Percentiles rank a stretch among this genome's conserved stretches.
Conservation (phyloP, 345 rosid genomes). For the Carallia brachiata region DNA sequence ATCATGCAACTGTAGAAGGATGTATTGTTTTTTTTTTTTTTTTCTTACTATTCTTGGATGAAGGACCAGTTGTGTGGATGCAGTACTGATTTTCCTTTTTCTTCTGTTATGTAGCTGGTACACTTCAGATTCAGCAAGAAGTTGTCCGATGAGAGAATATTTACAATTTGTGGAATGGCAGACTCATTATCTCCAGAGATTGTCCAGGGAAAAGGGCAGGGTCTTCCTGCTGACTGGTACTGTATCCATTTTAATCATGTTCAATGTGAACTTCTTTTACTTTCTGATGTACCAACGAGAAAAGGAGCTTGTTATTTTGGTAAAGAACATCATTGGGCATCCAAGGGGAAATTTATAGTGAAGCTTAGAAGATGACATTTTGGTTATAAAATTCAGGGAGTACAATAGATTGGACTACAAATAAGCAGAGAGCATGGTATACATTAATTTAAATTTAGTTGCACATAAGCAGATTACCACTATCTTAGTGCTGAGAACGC, state of each 20-base stretch:
- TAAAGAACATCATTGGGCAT: neutral
- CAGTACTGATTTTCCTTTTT: constrained; percentile 8
- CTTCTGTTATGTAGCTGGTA: constrained; percentile 48
- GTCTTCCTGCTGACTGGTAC: constrained; percentile 86
- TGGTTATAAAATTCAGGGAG: too few relatives aligned
- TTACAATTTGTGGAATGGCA: constrained; percentile 80
- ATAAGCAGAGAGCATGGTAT: too few relatives aligned
- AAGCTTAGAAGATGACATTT: too few relatives aligned
- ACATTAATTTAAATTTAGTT: too few relatives aligned
- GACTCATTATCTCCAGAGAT: constrained; percentile 89
- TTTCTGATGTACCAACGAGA: neutral
- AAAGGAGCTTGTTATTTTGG: neutral
- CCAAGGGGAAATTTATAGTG: neutral
- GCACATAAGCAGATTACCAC: too few relatives aligned
- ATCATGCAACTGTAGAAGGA: neutral
- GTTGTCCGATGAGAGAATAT: constrained; percentile 64
- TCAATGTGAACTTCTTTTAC: neutral
- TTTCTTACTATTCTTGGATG: neutral
- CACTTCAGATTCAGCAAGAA: constrained; percentile 88
- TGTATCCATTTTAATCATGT: neutral
- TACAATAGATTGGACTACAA: too few relatives aligned
- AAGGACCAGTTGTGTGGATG: neutral
- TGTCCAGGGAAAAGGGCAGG: constrained; percentile 86
- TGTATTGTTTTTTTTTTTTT: neutral
- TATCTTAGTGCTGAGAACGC: too few relatives aligned